Percentiles rank a stretch among this genome's conserved stretches.
phyloP scores from a whole-genome alignment of 805 yeast genomes.

The Danielia reshetovae region DNA sequence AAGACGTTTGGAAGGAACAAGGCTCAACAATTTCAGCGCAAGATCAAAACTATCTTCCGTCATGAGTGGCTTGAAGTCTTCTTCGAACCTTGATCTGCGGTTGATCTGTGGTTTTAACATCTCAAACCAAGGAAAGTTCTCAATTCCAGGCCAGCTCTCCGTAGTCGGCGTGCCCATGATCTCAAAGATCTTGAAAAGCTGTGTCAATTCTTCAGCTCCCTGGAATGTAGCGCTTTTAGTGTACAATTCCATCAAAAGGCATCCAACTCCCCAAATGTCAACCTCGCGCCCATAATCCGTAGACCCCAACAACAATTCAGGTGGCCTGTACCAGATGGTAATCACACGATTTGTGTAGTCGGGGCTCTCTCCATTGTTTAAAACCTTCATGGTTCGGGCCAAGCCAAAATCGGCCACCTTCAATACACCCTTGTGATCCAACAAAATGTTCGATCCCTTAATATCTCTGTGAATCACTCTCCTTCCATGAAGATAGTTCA shows the following conservation, averaged over 20 bases:
- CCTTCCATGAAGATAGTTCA: slow-evolving; percentile 63
- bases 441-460: slow-evolving; percentile 73
- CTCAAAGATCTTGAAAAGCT: slow-evolving; percentile 69
- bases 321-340: slow-evolving; percentile 97
- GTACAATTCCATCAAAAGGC: slow-evolving; percentile 79
- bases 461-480: slow-evolving; percentile 76
- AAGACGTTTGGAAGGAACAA: slow-evolving; percentile 68
- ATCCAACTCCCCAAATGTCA: slow-evolving; percentile 97
- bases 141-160: slow-evolving; percentile 74
- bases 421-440: slow-evolving; percentile 57
- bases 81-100: slow-evolving; percentile 26
- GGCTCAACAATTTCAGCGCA: slow-evolving; percentile 55
- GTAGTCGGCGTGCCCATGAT: slow-evolving; percentile 83
- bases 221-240: slow-evolving; percentile 74
- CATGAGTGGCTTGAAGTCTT: slow-evolving; percentile 35
- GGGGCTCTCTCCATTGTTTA: slow-evolving; percentile 49
- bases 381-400: slow-evolving; percentile 68
- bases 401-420: slow-evolving; percentile 82
- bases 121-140: slow-evolving; percentile 87
- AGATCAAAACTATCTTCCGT: slow-evolving; percentile 56
- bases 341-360: slow-evolving; percentile 95
- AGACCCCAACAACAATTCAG: slow-evolving; percentile 85
- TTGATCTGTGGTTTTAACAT: slow-evolving; percentile 60
- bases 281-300: slow-evolving; percentile 88
- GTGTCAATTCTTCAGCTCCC: slow-evolving; percentile 86